Evolutionary conservation across 345 rosid genomes (phyloP).

Genomic region (Odontarrhena argentea): DNA sequence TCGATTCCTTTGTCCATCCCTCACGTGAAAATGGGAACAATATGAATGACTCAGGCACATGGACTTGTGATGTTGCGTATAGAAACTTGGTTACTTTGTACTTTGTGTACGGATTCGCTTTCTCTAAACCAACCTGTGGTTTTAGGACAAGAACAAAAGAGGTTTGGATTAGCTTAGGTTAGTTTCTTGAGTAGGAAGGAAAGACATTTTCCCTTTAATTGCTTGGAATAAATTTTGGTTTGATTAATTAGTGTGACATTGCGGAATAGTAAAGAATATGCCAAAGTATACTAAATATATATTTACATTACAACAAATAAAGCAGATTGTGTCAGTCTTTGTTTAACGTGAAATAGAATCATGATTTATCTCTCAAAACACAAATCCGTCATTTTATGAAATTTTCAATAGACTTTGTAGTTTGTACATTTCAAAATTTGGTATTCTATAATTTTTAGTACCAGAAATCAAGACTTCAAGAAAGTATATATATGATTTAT

Average conservation of each 20-base stretch:
- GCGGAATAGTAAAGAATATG: neutral
- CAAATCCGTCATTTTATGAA: too few species aligned
- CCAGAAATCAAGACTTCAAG: too few species aligned
- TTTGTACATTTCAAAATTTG: too few species aligned
- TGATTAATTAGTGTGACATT: neutral
- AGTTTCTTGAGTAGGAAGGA: slow-evolving; percentile 27
- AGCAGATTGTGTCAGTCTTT: too few species aligned
- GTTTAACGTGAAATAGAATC: too few species aligned
- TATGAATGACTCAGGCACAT: slow-evolving; percentile 70
- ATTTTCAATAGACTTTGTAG: too few species aligned
- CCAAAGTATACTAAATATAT: too few species aligned
- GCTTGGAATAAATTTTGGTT: neutral
- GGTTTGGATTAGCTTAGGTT: neutral
- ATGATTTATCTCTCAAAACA: too few species aligned
- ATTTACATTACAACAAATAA: too few species aligned
- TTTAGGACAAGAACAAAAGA: neutral
- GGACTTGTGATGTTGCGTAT: slow-evolving; percentile 64
- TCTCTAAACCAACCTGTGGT: slow-evolving; percentile 50
- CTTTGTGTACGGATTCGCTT: slow-evolving; percentile 57
- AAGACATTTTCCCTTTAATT: neutral
- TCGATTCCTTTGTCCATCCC: slow-evolving; percentile 85
- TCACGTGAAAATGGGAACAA: slow-evolving; percentile 64
- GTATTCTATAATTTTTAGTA: too few species aligned
- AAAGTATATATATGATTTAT: too few species aligned
- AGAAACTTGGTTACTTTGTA: slow-evolving; percentile 69